Base-by-base conservation (phyloP, 2,329 filamentous ascomycete species). In the Microdochium bolleyi region DNA sequence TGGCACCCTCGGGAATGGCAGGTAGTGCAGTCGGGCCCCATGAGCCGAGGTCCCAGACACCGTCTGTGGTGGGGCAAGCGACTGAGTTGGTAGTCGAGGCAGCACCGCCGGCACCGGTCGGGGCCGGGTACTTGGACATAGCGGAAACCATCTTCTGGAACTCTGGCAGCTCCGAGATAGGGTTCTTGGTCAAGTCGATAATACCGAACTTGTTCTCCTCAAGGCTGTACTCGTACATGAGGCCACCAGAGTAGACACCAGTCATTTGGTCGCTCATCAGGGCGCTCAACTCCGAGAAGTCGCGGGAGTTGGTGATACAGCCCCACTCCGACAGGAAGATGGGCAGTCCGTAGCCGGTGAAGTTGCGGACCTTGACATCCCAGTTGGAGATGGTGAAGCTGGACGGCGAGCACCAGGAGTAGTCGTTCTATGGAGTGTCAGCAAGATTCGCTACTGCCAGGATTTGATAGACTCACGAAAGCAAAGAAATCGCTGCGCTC, bases 271-370 rank as follows among this genome's bases (percentile, higher is more conserved):
- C 72, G 71, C 76, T 82, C 85, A 96, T 97, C 54, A 99, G 78
- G 48, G 92, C 78, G 49, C 71, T 70, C 51, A 96, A 73, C 74
- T 96, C 92, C 55, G 83, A 77, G 64, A 96, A 99, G 64, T 86
- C 76, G 62, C 92, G 92, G 55, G 76, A 82, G 77, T 89, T 91
- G 66, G 81, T 87, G 72, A 67, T 90, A 76, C 94, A 99, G 57
- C 94, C 94, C 67, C 88, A 97, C 71, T 97, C 94, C 50, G 92
- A 96, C 52, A 99, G 80, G 83, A 96, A 96, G 65, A 96, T 86
- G 54, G 92, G 89, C 52, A 96, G 76, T 62, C 89, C 89, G 69
- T 95, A 96, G 68, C 88, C 82, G 57, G 82, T 84, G 72, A 92
- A 95, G 74, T 87, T 89, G 77, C 88, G 79, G 56, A 95, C 91